phyloP scores from a whole-genome alignment of 2,329 filamentous ascomycete species.

The Scytalidium lignicola region DNA sequence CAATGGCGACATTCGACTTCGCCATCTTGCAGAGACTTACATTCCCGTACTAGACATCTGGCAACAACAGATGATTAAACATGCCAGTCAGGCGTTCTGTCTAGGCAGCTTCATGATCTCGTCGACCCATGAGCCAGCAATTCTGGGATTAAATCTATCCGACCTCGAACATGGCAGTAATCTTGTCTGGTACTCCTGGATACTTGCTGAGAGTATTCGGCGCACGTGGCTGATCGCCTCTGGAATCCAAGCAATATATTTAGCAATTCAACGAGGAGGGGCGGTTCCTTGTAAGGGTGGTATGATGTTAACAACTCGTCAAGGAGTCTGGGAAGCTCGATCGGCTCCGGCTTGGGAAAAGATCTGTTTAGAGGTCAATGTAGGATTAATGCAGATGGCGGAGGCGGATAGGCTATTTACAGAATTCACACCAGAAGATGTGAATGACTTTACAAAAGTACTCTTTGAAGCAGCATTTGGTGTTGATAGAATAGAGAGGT shows the following conservation, averaged over 20 bases:
- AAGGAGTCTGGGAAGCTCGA: constrained; percentile 25
- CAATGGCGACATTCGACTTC: neutral
- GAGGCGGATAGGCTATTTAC: constrained; percentile 4
- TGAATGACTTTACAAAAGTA: constrained; percentile 7
- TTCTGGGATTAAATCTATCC: too few species aligned
- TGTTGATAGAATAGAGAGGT: too few species aligned
- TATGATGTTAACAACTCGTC: constrained; percentile 20
- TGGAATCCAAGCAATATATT: constrained; percentile 16
- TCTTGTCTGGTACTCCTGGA: constrained; percentile 25
- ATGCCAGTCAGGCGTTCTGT: too few species aligned
- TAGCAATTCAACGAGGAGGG: constrained; percentile 11
- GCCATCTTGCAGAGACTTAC: neutral
- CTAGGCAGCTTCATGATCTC: too few species aligned
- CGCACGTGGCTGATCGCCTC: constrained; percentile 24
- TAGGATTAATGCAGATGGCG: constrained; percentile 8
- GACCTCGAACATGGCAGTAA: too few species aligned
- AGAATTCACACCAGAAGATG: constrained; percentile 1
- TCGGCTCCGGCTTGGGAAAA: constrained; percentile 22
- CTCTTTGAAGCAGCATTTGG: too few species aligned
- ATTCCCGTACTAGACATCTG: neutral
- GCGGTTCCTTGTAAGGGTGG: constrained; percentile 19
- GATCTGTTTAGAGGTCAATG: constrained; percentile 8
- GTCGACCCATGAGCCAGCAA: too few species aligned
- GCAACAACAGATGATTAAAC: too few species aligned
- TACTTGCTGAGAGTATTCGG: constrained; percentile 26